A percentile compares a stretch with the other conserved stretches of the same genome.
These are phyloP conservation scores for Raffaelea ambrosiae DNA, from an alignment of 2,329 filamentous ascomycete genomes.

Conservation along the genomic window DNA sequence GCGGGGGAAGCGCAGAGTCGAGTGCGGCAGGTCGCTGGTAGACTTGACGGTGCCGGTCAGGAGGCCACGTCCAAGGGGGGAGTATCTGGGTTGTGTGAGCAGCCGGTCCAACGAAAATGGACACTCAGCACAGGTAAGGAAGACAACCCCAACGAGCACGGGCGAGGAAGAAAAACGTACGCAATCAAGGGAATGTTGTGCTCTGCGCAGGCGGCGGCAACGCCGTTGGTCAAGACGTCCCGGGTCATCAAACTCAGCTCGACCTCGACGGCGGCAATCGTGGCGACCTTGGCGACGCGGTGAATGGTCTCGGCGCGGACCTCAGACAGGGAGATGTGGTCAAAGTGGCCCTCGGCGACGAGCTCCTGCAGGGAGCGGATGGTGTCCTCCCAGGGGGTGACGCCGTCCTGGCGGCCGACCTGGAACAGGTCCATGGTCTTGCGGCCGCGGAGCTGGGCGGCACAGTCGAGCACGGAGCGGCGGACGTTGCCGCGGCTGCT, in stretches of 20 bases:
- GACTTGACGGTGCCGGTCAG: constrained; percentile 35
- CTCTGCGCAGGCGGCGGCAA: constrained; percentile 39
- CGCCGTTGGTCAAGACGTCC: constrained; percentile 40
- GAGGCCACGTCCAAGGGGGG: constrained; percentile 22
- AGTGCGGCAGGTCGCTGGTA: constrained; percentile 23
- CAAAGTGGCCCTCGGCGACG: constrained; percentile 40
- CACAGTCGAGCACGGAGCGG: constrained; percentile 48
- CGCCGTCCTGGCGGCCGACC: constrained; percentile 46
- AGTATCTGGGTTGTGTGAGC: background rate
- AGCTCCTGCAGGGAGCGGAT: constrained; percentile 37
- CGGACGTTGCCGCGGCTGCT: constrained; percentile 32
- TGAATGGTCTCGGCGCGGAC: constrained; percentile 35
- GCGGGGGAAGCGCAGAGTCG: constrained; percentile 33
- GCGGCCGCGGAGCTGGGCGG: constrained; percentile 40
- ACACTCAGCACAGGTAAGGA: background rate
- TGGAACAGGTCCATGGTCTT: constrained; percentile 53
- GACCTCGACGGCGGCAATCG: constrained; percentile 41
- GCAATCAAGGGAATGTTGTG: constrained; percentile 48
- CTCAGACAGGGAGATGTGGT: constrained; percentile 35
- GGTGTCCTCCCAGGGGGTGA: constrained; percentile 33
- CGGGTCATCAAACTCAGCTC: constrained; percentile 43
- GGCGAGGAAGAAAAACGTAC: constrained; percentile 46
- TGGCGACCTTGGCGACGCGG: constrained; percentile 29
- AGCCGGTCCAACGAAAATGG: background rate
- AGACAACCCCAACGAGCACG: constrained; percentile 13